Conservation (phyloP, 2,329 filamentous ascomycete species). For the Fusarium foetens region DNA sequence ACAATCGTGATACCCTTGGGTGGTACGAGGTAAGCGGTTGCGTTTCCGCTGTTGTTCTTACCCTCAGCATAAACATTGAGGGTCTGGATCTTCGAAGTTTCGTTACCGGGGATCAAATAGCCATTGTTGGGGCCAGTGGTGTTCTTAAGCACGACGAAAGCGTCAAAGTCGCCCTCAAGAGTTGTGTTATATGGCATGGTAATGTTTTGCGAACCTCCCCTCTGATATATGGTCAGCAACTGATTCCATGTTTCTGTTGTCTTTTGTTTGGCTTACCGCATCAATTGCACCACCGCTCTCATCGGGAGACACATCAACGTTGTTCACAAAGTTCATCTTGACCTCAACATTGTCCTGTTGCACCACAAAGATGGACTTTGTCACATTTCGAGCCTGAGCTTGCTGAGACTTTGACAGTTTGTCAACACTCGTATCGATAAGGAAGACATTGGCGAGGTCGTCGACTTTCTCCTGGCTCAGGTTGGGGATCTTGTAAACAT, state of each 20-base stretch:
- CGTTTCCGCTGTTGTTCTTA: slow-evolving; percentile 71
- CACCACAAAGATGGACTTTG: slow-evolving; percentile 77
- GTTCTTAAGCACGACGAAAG: slow-evolving; percentile 72
- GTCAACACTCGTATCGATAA: slow-evolving; percentile 71
- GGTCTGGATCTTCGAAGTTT: slow-evolving; percentile 71
- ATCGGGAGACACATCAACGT: slow-evolving; percentile 61
- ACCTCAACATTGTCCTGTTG: slow-evolving; percentile 74
- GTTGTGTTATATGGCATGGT: slow-evolving; percentile 74
- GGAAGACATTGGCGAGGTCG: slow-evolving; percentile 74
- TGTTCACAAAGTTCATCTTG: slow-evolving; percentile 65
- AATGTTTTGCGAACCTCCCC: slow-evolving; percentile 70
- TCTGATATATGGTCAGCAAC: slow-evolving; percentile 32
- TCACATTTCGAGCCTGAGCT: slow-evolving; percentile 77
- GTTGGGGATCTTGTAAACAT: slow-evolving; percentile 82
- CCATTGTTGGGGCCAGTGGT: slow-evolving; percentile 60
- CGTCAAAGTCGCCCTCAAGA: slow-evolving; percentile 75
- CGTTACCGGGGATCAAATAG: slow-evolving; percentile 70
- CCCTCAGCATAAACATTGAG: slow-evolving; percentile 75
- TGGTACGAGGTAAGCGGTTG: slow-evolving; percentile 81
- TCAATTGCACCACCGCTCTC: slow-evolving; percentile 63
- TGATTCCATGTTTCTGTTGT: too few species aligned
- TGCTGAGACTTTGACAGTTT: slow-evolving; percentile 68
- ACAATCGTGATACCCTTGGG: slow-evolving; percentile 75
- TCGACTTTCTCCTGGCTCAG: slow-evolving; percentile 73
- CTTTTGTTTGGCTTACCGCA: slow-evolving; percentile 46